Conservation (phyloP, 345 rosid species). For the Lepidium africanum region DNA sequence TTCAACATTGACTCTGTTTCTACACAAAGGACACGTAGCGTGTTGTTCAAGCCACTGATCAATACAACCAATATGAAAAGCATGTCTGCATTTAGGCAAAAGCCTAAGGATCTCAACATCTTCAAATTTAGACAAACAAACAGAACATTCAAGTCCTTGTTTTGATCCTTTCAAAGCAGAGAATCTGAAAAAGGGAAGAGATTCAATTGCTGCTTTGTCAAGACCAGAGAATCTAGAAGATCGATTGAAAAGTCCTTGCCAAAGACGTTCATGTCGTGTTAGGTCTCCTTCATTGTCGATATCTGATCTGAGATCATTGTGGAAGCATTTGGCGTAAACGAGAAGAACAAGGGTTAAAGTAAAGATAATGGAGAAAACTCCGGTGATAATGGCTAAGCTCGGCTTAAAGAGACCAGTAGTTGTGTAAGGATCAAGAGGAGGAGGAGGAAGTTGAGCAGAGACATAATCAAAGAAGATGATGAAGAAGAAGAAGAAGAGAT, state of each 20-base stretch:
- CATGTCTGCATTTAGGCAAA: slow-evolving; percentile 84
- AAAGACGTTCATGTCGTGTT: slow-evolving; percentile 12
- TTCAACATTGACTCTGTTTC: slow-evolving; percentile 47
- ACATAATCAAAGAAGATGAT: slow-evolving; percentile 8
- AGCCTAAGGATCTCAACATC: slow-evolving; percentile 70
- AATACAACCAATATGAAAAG: slow-evolving; percentile 75
- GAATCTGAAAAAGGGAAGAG: slow-evolving; percentile 88
- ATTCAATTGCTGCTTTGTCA: slow-evolving; percentile 59
- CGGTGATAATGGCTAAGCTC: slow-evolving; percentile 67
- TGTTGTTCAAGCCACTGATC: slow-evolving; percentile 91
- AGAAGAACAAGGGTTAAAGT: slow-evolving; percentile 51
- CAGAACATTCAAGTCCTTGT: slow-evolving; percentile 80
- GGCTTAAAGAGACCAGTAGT: slow-evolving; percentile 47
- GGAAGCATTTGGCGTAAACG: slow-evolving; percentile 63
- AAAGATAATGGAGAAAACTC: slow-evolving; percentile 60
- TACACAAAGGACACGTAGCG: slow-evolving; percentile 84
- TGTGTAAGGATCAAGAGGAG: not conserved
- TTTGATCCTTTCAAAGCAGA: slow-evolving; percentile 72
- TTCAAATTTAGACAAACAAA: slow-evolving; percentile 79
- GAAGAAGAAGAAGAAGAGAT: slow-evolving; percentile 2
- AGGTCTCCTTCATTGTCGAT: not conserved
- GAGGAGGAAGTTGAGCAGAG: slow-evolving; percentile 20
- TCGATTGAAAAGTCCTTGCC: slow-evolving; percentile 17
- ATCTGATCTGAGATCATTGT: slow-evolving; percentile 28
- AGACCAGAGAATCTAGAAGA: slow-evolving; percentile 67